Base-by-base conservation (phyloP, 352 stramenopile species). In the Phytophthora tubulina region DNA sequence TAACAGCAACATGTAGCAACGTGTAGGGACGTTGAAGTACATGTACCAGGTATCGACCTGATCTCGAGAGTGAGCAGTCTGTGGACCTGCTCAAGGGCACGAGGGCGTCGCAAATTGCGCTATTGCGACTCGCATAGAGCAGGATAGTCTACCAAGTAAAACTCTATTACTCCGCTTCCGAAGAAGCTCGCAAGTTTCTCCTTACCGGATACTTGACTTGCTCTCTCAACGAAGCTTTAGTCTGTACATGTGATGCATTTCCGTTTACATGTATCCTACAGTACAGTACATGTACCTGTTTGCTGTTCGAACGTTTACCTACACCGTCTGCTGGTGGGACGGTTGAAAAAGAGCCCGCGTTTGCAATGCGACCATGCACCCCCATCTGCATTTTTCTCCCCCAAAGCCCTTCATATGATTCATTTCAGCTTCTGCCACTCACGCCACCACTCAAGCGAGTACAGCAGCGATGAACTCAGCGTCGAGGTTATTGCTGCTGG, bases 331-430 rank as follows among this genome's bases (percentile, higher is more conserved):
- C 42, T 63, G 65, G 31, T 63, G 50, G 31, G 21, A 52, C 59
- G 9, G 45, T 65, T 72, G 45, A 39, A 73, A 46, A 61, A 70
- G 50, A 70, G 44, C 52, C 65, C 13, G 62, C 46, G 62, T 72
- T 59, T 60, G 69, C 63, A 72, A 76, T 76, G 69, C 66, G 6
- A 63, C 15, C 10, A 45, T 31, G 67, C 67, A 70, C 60, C 45
- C 41, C 50, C 60, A 71, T 27, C 41, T 70, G 27, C 54, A 30
- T 7, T 67, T 67, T 73, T 64, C 58, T 73, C 65, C 66, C 36
- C 21, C 38, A 31, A 33, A 45, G 27, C 38, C 6, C 1, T 15
- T 44, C 6, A 6, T 11, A 48, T 31, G 14, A 42, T 30, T 58
- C 67, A 74, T 30, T 74, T 70, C 10, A 17, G 60, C 27, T 74